Conservation (phyloP, 2,329 filamentous ascomycete species). For the Orbilia brochopaga region DNA sequence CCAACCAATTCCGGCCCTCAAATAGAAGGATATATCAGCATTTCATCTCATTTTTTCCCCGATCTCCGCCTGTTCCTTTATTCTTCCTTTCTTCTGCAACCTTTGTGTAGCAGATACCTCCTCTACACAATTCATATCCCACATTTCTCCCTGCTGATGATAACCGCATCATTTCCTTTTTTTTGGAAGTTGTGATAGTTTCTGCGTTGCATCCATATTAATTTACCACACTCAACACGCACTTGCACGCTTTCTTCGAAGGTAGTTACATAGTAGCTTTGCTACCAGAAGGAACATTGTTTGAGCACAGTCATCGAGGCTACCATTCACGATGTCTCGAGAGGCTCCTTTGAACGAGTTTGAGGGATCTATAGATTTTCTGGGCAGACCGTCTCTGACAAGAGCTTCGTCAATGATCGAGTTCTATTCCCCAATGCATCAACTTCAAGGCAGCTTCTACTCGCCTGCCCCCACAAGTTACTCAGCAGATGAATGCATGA, state of each 20-base stretch:
- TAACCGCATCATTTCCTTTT: too few species aligned
- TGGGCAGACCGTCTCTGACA: slow-evolving; percentile 39
- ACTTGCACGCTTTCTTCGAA: background rate
- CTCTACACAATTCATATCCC: background rate
- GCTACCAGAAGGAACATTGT: slow-evolving; percentile 1
- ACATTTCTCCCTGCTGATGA: background rate
- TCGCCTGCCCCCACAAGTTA: slow-evolving; percentile 41
- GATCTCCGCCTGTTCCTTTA: background rate
- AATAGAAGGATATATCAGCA: slow-evolving; percentile 34
- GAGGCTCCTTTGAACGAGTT: slow-evolving; percentile 17
- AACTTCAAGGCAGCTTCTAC: slow-evolving; percentile 27
- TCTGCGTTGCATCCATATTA: slow-evolving; percentile 30
- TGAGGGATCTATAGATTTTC: slow-evolving; percentile 43
- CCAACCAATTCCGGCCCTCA: slow-evolving; percentile 27
- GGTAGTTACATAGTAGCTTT: background rate
- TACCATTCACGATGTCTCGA: slow-evolving; percentile 22
- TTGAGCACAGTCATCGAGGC: slow-evolving; percentile 10
- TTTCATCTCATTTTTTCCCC: slow-evolving; percentile 13
- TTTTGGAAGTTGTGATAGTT: slow-evolving; percentile 12
- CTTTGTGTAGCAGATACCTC: background rate
- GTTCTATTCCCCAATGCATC: slow-evolving; percentile 30
- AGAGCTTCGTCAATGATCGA: slow-evolving; percentile 35
- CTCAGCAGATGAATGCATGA: slow-evolving; percentile 45
- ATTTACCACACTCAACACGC: slow-evolving; percentile 48
- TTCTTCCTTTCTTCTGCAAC: background rate